phyloP scores from a whole-genome alignment of 225 moss, liverwort and hornwort species.

The Physcomitrellopsis africana region DNA sequence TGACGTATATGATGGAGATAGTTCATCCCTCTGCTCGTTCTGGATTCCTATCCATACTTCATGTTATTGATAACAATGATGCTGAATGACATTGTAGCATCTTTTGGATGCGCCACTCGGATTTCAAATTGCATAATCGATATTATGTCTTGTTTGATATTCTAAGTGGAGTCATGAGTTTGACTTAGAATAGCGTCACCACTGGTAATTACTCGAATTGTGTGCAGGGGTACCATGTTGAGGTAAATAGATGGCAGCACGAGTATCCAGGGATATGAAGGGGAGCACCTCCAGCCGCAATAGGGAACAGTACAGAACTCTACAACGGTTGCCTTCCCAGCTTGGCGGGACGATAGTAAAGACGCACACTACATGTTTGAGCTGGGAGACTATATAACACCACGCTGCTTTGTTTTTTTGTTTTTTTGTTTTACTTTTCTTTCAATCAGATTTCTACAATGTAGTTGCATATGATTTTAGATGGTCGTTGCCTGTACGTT shows the following conservation, averaged over 20 bases:
- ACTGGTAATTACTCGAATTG: conserved; percentile 34
- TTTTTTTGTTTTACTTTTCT: no score
- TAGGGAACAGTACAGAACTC: conserved; percentile 67
- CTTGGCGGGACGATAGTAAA: conserved; percentile 73
- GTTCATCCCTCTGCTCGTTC: conserved; percentile 9
- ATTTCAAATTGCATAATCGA: not conserved
- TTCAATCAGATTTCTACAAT: no score
- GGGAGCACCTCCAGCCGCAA: conserved; percentile 53
- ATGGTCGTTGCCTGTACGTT: not conserved
- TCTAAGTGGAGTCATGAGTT: conserved; percentile 21
- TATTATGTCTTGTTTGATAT: conserved; percentile 14
- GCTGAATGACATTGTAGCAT: conserved; percentile 5
- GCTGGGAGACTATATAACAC: conserved; percentile 77
- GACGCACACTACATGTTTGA: conserved; percentile 79
- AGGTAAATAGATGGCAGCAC: conserved; percentile 60
- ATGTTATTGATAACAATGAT: conserved; percentile 11
- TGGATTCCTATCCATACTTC: conserved; percentile 10
- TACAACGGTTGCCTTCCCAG: conserved; percentile 66
- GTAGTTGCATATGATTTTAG: not conserved
- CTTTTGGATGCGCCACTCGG: not conserved
- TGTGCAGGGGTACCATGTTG: conserved; percentile 57
- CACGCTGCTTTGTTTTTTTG: conserved; percentile 40
- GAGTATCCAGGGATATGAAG: conserved; percentile 65
- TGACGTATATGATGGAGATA: conserved; percentile 55
- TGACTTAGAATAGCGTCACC: conserved; percentile 28